Evolutionary conservation across 2,329 filamentous ascomycete genomes (phyloP).

Genomic region (Aspergillus ruber): DNA sequence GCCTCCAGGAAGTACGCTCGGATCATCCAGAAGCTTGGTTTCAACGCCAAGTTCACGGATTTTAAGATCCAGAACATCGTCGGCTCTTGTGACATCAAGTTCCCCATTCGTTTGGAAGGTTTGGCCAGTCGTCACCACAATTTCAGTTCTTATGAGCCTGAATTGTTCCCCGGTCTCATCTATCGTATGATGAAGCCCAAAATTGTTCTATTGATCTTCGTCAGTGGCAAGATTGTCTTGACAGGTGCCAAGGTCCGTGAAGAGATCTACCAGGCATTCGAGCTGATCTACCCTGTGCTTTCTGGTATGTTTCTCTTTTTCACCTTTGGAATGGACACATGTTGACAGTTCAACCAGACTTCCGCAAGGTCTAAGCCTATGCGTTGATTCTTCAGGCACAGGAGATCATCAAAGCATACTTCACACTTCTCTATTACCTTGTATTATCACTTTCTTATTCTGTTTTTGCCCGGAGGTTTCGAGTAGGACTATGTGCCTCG

Average conservation of each 20-base stretch:
- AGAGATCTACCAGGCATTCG: constrained; percentile 95
- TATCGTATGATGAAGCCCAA: constrained; percentile 99
- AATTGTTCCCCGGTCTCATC: constrained; percentile 97
- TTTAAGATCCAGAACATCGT: constrained; percentile 99
- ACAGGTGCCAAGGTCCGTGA: constrained; percentile 97
- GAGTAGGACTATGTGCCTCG: constrained; percentile 9
- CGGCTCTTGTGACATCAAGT: constrained; percentile 98
- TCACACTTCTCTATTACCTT: constrained; percentile 10
- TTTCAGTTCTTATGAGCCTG: constrained; percentile 98
- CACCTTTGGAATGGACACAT: constrained; percentile 4
- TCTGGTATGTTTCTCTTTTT: constrained; percentile 56
- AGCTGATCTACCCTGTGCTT: constrained; percentile 94
- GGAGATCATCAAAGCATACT: constrained; percentile 20
- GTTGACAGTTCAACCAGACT: constrained; percentile 42
- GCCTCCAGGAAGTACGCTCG: constrained; percentile 96
- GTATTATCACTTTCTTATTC: constrained; percentile 20
- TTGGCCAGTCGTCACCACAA: constrained; percentile 96
- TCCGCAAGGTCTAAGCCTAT: constrained; percentile 52
- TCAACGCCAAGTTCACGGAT: constrained; percentile 98
- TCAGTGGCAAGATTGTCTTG: constrained; percentile 95
- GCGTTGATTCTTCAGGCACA: not conserved
- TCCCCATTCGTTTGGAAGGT: constrained; percentile 94
- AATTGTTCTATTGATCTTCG: constrained; percentile 96
- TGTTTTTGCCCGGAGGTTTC: constrained; percentile 9
- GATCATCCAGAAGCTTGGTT: constrained; percentile 99